These are phyloP conservation scores for Trichophyton verrucosum DNA, from an alignment of 2,329 filamentous ascomycete genomes.

Conservation along the genomic window DNA sequence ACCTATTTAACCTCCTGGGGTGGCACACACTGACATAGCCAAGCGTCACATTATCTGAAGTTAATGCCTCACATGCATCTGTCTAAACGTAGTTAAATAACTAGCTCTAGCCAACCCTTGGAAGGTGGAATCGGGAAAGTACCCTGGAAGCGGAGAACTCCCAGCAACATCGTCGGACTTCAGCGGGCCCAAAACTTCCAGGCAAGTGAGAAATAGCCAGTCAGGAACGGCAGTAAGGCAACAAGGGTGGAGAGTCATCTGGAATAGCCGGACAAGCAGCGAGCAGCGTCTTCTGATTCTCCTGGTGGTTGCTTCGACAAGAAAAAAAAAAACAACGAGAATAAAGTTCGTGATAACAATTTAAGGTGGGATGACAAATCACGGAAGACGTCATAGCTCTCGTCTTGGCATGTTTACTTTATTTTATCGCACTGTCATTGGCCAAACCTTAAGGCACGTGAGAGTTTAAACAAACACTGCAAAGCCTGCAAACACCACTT, in stretches of 20 bases:
- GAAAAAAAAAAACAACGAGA: not conserved
- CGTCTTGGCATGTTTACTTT: not conserved
- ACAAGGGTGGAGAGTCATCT: not conserved
- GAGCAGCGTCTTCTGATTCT: not conserved
- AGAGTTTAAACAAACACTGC: not conserved
- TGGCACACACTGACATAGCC: not conserved
- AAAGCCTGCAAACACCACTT: not conserved
- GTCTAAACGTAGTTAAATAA: not conserved
- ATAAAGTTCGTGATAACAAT: not conserved
- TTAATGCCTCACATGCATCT: not conserved
- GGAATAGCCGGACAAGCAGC: not conserved
- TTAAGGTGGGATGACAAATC: slow-evolving; percentile 1
- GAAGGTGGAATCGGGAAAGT: not conserved
- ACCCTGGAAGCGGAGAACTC: not conserved
- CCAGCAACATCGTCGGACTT: not conserved
- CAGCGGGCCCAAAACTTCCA: not conserved
- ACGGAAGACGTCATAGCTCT: not conserved
- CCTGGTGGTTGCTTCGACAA: not conserved
- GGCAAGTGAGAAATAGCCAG: not conserved
- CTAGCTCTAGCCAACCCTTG: not conserved
- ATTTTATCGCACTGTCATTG: not conserved
- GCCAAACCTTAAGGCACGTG: not conserved
- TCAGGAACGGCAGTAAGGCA: too few relatives aligned
- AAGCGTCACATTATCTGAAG: not conserved
- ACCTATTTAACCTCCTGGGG: not conserved